phyloP scores from a whole-genome alignment of 495 filamentous ascomycete species.

The Terfezia boudieri region DNA sequence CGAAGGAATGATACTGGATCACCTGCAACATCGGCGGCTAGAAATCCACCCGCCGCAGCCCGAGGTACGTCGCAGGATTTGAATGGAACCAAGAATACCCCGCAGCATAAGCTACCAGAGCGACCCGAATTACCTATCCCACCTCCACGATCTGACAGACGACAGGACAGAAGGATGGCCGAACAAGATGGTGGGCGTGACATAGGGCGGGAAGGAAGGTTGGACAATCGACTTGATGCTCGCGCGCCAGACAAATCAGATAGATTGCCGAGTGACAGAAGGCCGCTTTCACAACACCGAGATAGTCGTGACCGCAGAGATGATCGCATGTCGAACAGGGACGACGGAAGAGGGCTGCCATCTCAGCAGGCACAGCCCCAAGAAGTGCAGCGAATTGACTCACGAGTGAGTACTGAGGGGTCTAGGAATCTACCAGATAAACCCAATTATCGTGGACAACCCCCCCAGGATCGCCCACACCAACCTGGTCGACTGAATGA shows the following conservation, averaged over 20 bases:
- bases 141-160: neutral
- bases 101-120: conserved; percentile 16
- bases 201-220: conserved; percentile 12
- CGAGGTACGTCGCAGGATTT: conserved; percentile 5
- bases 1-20: conserved; percentile 11
- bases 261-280: conserved; percentile 13
- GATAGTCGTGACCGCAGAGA: conserved; percentile 12
- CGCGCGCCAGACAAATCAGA: conserved; percentile 15
- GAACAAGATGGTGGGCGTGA: conserved; percentile 11
- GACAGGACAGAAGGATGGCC: conserved; percentile 1
- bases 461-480: neutral
- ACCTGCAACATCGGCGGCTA: conserved; percentile 3
- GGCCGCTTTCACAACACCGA: conserved; percentile 9
- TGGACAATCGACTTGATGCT: conserved; percentile 3
- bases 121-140: conserved; percentile 4
- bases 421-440: neutral
- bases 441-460: neutral
- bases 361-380: neutral
- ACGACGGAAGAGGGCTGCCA: conserved; percentile 1
- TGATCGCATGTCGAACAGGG: conserved; percentile 13
- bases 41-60: conserved; percentile 3
- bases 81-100: conserved; percentile 1
- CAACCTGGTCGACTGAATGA: neutral
- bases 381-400: neutral
- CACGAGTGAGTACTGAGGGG: neutral